A percentile compares a stretch with the other conserved stretches of the same genome.
Evolutionary conservation across 257 asterid genomes (phyloP).

Genomic region (Solanum chaucha): DNA sequence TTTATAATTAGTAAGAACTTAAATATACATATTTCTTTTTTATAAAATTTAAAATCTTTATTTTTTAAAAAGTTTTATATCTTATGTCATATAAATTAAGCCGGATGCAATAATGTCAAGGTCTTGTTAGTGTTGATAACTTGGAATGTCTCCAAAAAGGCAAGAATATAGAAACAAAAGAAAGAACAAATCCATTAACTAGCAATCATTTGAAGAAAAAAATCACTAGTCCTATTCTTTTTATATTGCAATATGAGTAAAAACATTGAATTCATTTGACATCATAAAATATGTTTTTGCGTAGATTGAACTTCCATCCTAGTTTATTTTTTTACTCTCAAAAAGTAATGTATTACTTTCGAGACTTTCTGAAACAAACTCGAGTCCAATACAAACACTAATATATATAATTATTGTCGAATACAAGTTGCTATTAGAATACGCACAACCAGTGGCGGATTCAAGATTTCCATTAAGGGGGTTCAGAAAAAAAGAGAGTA

Average conservation of each 20-base stretch:
- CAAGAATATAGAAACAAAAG: background rate
- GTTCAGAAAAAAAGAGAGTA: no score
- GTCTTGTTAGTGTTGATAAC: background rate
- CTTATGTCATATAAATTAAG: background rate
- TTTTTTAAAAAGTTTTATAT: accelerated
- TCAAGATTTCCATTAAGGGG: no score
- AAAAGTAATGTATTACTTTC: background rate
- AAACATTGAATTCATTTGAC: background rate
- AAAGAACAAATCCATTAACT: background rate
- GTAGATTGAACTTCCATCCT: background rate
- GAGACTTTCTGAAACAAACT: no score
- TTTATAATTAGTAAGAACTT: background rate
- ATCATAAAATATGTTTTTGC: background rate
- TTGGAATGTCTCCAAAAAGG: background rate
- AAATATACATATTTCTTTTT: background rate
- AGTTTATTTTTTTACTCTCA: background rate
- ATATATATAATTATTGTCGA: no score
- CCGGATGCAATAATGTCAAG: background rate
- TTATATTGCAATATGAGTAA: background rate
- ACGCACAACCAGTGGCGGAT: no score
- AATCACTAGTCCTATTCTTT: background rate
- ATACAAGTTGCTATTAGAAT: no score
- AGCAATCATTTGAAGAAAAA: background rate
- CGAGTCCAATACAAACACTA: no score
- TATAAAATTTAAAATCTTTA: background rate